Conservation (phyloP, 805 yeast species). For the Clavispora carvajalis region DNA sequence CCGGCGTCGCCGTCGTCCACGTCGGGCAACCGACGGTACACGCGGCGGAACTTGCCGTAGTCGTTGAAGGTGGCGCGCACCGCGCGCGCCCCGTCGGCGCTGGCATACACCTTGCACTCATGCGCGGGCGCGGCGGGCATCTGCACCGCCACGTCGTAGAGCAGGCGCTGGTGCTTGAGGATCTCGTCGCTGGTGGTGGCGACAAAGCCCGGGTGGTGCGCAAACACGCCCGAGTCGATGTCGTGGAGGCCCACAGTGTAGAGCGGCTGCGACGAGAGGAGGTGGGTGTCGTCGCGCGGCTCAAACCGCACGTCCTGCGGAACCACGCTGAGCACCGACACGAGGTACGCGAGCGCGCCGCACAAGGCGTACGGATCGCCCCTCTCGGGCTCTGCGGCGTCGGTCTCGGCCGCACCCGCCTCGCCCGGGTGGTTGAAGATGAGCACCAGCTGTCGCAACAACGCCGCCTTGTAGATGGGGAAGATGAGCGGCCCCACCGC, state of each 20-base stretch:
- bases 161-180: constrained; percentile 44
- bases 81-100: constrained; percentile 7
- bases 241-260: constrained; percentile 63
- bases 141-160: constrained; percentile 44
- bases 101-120: constrained; percentile 7
- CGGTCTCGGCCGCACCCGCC: not conserved
- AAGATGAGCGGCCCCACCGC: constrained; percentile 62
- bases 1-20: constrained; percentile 19
- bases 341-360: constrained; percentile 50
- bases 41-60: constrained; percentile 29
- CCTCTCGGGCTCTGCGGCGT: constrained; percentile 4
- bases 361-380: constrained; percentile 9
- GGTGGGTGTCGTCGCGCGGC: constrained; percentile 4
- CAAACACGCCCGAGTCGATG: constrained; percentile 21
- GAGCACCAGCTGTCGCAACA: constrained; percentile 53
- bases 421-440: constrained; percentile 14
- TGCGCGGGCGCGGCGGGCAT: constrained; percentile 12
- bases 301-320: constrained; percentile 48
- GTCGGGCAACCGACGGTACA: constrained; percentile 23
- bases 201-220: constrained; percentile 36
- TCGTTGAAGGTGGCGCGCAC: constrained; percentile 32
- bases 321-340: constrained; percentile 56
- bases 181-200: constrained; percentile 68
- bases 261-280: constrained; percentile 40
- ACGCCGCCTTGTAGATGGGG: constrained; percentile 56